Evolutionary conservation across 1,139 yeast species (phyloP), one percentile per base, ranked within the genome.

Genomic region (Suhomyces chickasaworum): DNA sequence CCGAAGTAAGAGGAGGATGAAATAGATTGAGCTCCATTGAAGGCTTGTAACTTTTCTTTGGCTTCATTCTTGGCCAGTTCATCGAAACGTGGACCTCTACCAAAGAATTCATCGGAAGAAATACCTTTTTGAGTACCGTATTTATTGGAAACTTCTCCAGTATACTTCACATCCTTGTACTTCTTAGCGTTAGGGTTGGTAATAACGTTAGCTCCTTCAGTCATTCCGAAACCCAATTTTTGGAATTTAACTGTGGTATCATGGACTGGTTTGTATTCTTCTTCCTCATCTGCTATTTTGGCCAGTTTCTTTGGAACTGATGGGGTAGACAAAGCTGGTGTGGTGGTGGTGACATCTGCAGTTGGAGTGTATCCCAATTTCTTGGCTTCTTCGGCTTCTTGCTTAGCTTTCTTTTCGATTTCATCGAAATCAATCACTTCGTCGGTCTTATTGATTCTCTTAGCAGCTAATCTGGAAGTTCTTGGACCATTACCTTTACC

Each of bases 1-100:
- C 97, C 97, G 60, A 90, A 95, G 70, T 93, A 95, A 8, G 95
- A 84, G 35, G 93, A 80, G 0, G 97, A 90, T 1, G 98, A 90
- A 56, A 93, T 95, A 4, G 96, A 80, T 41, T 87, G 86, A 2
- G 99, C 96, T 42, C 95, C 95, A 49, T 80, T 81, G 66, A 88
- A 95, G 7, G 84, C 72, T 64, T 86, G 90, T 51, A 93, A 74
- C 58, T 95, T 90, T 22, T 80, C 64, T 53, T 77, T 77, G 4
- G 98, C 97, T 67, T 90, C 97, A 38, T 76, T 77, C 50, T 86
- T 86, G 37, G 89, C 88, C 8, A 74, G 73, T 56, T 88, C 88
- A 59, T 89, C 97, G 61, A 82, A 89, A 39, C 83, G 73, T 3
- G 79, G 79, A 34, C 95, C 95, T 60, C 96, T 84, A 13, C 97